A percentile compares a stretch with the other conserved stretches of the same genome.
These are phyloP conservation scores for Talaromyces sp. DNA, from an alignment of 2,329 filamentous ascomycete species.

Conservation along the genomic window DNA sequence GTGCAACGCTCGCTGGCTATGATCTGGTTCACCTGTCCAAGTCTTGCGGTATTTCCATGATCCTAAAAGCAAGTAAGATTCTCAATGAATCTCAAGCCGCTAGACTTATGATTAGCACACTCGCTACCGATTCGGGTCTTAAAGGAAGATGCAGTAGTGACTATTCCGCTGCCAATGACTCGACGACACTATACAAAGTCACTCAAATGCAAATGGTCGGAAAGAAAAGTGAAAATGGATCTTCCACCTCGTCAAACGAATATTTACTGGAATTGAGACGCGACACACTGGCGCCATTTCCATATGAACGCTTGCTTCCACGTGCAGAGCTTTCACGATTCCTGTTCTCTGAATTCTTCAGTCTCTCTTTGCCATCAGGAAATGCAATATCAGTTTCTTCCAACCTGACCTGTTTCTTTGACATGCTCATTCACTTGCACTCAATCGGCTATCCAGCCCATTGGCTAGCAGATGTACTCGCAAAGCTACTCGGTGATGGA, in stretches of 20 bases:
- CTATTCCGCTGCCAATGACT: not conserved
- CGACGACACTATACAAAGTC: slow-evolving; percentile 2
- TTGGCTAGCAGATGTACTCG: slow-evolving; percentile 14
- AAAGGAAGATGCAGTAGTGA: not conserved
- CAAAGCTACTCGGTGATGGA: slow-evolving; percentile 10
- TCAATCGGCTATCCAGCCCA: slow-evolving; percentile 14
- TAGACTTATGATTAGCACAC: slow-evolving; percentile 4
- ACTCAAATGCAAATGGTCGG: slow-evolving; percentile 6
- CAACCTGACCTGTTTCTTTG: slow-evolving; percentile 13
- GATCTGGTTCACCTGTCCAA: slow-evolving; percentile 11
- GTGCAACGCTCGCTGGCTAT: not conserved
- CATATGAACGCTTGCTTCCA: slow-evolving; percentile 10
- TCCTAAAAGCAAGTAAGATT: slow-evolving; percentile 7
- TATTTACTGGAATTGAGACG: slow-evolving; percentile 9
- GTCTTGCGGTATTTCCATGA: not conserved
- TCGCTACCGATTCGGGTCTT: not conserved
- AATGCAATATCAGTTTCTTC: not conserved
- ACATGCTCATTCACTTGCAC: slow-evolving; percentile 14
- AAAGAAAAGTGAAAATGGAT: not conserved
- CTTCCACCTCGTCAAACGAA: not conserved
- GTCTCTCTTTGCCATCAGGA: slow-evolving; percentile 4
- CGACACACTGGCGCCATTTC: not conserved
- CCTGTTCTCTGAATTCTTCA: slow-evolving; percentile 7
- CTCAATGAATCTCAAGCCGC: slow-evolving; percentile 6
- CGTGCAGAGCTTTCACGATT: slow-evolving; percentile 12